A percentile compares a stretch with the other conserved stretches of the same genome.
Evolutionary conservation across 2,329 filamentous ascomycete species (phyloP).

Genomic region (Dactylellina leptospora): DNA sequence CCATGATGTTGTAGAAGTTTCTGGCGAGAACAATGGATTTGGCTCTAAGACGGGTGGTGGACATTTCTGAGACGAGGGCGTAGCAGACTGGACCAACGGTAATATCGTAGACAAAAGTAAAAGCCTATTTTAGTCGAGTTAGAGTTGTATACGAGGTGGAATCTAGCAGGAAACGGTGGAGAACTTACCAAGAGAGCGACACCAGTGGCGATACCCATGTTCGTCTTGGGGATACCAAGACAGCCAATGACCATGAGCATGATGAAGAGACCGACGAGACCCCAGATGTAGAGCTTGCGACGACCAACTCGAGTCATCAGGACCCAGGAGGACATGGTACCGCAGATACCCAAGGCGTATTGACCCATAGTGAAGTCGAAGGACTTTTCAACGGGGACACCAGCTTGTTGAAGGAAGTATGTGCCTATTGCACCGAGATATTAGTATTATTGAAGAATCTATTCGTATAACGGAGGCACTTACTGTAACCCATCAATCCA

Average conservation of each 20-base stretch:
- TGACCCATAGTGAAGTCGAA: slow-evolving; percentile 66
- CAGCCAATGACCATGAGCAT: slow-evolving; percentile 57
- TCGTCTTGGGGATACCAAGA: slow-evolving; percentile 35
- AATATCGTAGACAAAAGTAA: slow-evolving; percentile 67
- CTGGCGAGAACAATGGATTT: slow-evolving; percentile 68
- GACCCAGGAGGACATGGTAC: slow-evolving; percentile 66
- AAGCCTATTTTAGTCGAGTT: slow-evolving; percentile 59
- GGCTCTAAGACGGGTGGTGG: slow-evolving; percentile 66
- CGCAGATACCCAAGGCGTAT: slow-evolving; percentile 69
- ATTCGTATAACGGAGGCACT: background rate
- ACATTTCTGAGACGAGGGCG: slow-evolving; percentile 66
- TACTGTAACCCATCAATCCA: slow-evolving; percentile 51
- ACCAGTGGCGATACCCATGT: slow-evolving; percentile 34
- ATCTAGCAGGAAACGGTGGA: background rate
- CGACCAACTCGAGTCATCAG: slow-evolving; percentile 65
- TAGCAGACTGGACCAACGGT: slow-evolving; percentile 68
- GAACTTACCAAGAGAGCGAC: slow-evolving; percentile 40
- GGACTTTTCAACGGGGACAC: slow-evolving; percentile 59
- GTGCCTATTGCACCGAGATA: slow-evolving; percentile 56
- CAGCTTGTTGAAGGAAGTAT: slow-evolving; percentile 65
- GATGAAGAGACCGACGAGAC: slow-evolving; percentile 62
- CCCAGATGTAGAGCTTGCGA: slow-evolving; percentile 64
- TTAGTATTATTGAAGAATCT: slow-evolving; percentile 58
- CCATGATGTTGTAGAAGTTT: slow-evolving; percentile 64
- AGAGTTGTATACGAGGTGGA: background rate